Percentiles rank a stretch among this genome's conserved stretches.
phyloP scores from a whole-genome alignment of 306 rosid species.

The peach (Prunus persica) region Prunus_persica_NCBIv2 NC_034014.1:19637501-19638000 shows the following conservation, averaged over 20 bases:
- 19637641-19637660: background rate
- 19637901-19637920: background rate
- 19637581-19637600: background rate
- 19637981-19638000: background rate
- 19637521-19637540: background rate
- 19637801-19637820: background rate
- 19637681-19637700: background rate
- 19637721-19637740: background rate
- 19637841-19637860: background rate
- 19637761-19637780: background rate
- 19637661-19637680: background rate
- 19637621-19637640: background rate
- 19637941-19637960: background rate
- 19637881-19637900: background rate
- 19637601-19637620: background rate
- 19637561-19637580: background rate
- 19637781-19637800: background rate
- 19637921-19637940: background rate
- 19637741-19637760: background rate
- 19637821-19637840: background rate
- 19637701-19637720: background rate
- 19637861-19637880: background rate
- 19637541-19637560: background rate
- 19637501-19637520: background rate
- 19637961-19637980: background rate